Base-by-base conservation (phyloP, 2,329 filamentous ascomycete genomes). In the Raffaelea ambrosiae region DNA sequence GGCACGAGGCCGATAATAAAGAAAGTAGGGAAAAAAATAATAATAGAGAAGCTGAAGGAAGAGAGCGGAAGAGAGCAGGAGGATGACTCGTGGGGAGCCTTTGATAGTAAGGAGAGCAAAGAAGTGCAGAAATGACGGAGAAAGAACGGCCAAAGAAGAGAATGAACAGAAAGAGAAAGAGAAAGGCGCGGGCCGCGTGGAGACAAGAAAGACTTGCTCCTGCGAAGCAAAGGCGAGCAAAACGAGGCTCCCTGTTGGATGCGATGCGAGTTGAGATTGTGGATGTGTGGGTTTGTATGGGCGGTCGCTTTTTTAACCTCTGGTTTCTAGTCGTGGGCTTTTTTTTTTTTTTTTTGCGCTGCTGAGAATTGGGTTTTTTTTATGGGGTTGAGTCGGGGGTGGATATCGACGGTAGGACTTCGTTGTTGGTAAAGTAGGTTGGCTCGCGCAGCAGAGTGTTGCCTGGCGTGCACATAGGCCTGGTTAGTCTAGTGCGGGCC, bases 151-250 rank as follows among this genome's bases (percentile, higher is more conserved):
- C 14, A 16, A 9, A 19, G 26, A 45, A 42, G 20, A 18, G 9
- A 42, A 33, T 16, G 36, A 18, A 18, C n/a, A 7, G 20, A 36
- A 18, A 14, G 7, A 31, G 5, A n/a, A 31, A 45, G 22, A 45
- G 13, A 18, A 19, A 18, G 9, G 35, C 18, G 35, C 18, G 35
- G 26, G 29, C 26, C 47, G 49, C 49, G 43, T 53, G 52, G 48
- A 50, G 31, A 48, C 51, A 53, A 53, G 51, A 49, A 19, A 41
- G 40, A 10, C 50, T 53, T 54, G 52, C 52, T 52, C 47, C 50
- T 44, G 48, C 47, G 48, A 44, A 39, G n/a, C n/a, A 43, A 41
- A 39, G 38, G 46, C 33, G 47, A 44, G 51, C 46, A 26, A 49
- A 44, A 48, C 45, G 47, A 52, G 44, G 50, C 49, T 55, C 53